Conservation (phyloP, 2,329 filamentous ascomycete species). For the Pseudofabraea citricarpa region DNA sequence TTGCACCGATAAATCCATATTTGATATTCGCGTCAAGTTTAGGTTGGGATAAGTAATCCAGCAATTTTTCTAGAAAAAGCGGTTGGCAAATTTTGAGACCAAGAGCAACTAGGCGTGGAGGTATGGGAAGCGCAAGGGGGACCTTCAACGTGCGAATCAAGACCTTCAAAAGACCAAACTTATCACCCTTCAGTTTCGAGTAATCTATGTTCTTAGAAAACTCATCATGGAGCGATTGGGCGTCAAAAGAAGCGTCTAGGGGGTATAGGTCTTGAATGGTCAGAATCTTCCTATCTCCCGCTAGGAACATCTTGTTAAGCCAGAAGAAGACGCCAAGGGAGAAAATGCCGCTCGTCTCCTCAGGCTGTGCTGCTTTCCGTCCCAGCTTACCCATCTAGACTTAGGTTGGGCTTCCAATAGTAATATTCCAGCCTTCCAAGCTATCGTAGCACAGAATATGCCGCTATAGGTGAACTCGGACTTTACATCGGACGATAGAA, state of each 20-base stretch:
- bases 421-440: constrained; percentile 6
- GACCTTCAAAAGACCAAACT: constrained; percentile 15
- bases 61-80: constrained; percentile 20
- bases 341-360: constrained; percentile 26
- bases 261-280: constrained; percentile 22
- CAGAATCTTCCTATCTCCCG: constrained; percentile 22
- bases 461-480: constrained; percentile 10
- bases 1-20: constrained; percentile 22
- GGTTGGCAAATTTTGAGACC: constrained; percentile 25
- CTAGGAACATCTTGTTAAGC: constrained; percentile 26
- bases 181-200: constrained; percentile 8
- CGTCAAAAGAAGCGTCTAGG: constrained; percentile 17
- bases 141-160: constrained; percentile 19
- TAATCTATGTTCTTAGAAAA: constrained; percentile 8
- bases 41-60: constrained; percentile 13
- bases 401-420: constrained; percentile 13
- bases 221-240: constrained; percentile 12
- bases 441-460: constrained; percentile 6
- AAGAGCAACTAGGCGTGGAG: constrained; percentile 19
- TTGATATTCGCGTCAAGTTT: constrained; percentile 13
- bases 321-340: constrained; percentile 26
- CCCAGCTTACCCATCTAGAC: constrained; percentile 19
- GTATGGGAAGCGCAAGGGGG: constrained; percentile 19
- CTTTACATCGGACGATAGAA: constrained; percentile 3
- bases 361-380: constrained; percentile 24